Conservation (phyloP, 352 stramenopile species). For the Globisporangium acanthophoron region DNA sequence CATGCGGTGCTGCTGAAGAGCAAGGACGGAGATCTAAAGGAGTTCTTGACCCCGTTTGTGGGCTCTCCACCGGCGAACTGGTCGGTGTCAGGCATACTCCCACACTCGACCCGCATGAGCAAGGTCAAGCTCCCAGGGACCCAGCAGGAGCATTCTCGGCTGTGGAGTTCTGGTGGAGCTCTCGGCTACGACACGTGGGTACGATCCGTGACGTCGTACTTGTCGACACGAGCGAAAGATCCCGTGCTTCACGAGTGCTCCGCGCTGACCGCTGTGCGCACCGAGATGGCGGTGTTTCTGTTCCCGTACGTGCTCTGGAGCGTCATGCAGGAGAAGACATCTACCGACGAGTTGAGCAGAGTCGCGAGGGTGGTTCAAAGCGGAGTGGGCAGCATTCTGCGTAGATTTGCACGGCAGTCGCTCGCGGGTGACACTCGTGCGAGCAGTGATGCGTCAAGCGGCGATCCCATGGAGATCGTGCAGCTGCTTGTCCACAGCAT, state of each 20-base stretch:
- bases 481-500: constrained; percentile 76
- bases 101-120: neutral
- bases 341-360: constrained; percentile 3
- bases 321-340: constrained; percentile 11
- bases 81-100: constrained; percentile 23
- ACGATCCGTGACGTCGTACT: constrained; percentile 34
- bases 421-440: neutral
- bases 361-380: constrained; percentile 26
- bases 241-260: constrained; percentile 45
- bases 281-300: constrained; percentile 66
- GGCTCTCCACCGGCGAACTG: constrained; percentile 45
- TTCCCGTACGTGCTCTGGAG: constrained; percentile 65
- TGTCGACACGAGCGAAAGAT: constrained; percentile 36
- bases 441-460: neutral
- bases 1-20: constrained; percentile 26
- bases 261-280: constrained; percentile 27
- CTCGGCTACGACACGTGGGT: constrained; percentile 58
- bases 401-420: constrained; percentile 2
- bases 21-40: constrained; percentile 60
- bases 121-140: constrained; percentile 8
- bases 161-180: constrained; percentile 34
- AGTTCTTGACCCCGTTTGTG: constrained; percentile 51
- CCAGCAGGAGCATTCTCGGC: constrained; percentile 16
- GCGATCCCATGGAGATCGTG: constrained; percentile 34
- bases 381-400: constrained; percentile 38